Evolutionary conservation across 1,284 basidiomycete genomes (phyloP).

Genomic region (Ustilago nuda): DNA sequence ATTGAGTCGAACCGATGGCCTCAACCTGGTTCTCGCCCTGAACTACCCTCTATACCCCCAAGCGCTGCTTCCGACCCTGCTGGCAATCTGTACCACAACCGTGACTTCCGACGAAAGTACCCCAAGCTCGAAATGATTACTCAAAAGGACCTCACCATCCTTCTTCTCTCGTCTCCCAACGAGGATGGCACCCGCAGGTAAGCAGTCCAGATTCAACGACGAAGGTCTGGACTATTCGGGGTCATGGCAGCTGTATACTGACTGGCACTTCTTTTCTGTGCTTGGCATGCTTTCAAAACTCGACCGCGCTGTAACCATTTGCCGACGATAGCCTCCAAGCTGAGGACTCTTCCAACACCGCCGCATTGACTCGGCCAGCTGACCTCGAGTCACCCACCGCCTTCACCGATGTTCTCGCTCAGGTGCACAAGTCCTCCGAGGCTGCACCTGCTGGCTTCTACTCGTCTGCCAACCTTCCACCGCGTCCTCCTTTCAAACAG

Average conservation of each 20-base stretch:
- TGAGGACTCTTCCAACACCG: slow-evolving; percentile 52
- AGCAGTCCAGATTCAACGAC: slow-evolving; percentile 6
- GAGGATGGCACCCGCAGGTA: slow-evolving; percentile 69
- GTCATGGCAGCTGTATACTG: background rate
- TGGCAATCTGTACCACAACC: slow-evolving; percentile 80
- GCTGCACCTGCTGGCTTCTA: slow-evolving; percentile 50
- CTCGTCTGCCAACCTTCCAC: slow-evolving; percentile 62
- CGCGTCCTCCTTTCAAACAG: slow-evolving; percentile 63
- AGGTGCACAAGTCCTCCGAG: slow-evolving; percentile 59
- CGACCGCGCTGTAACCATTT: background rate
- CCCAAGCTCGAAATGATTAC: slow-evolving; percentile 76
- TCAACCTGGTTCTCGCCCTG: slow-evolving; percentile 85
- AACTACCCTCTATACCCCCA: slow-evolving; percentile 85
- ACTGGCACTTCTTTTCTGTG: background rate
- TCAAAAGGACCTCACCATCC: slow-evolving; percentile 73
- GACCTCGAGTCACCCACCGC: slow-evolving; percentile 65
- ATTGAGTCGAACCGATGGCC: slow-evolving; percentile 80
- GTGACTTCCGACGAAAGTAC: slow-evolving; percentile 90
- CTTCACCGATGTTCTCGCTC: slow-evolving; percentile 67
- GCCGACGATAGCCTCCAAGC: slow-evolving; percentile 47
- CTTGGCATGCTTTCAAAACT: background rate
- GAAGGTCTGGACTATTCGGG: background rate
- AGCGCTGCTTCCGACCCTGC: slow-evolving; percentile 73
- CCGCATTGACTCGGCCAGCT: slow-evolving; percentile 61
- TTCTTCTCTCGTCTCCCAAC: slow-evolving; percentile 84